These are phyloP conservation scores for Vitis labrusca DNA, from an alignment of 164 flowering plant species.

Conservation along the genomic window DNA sequence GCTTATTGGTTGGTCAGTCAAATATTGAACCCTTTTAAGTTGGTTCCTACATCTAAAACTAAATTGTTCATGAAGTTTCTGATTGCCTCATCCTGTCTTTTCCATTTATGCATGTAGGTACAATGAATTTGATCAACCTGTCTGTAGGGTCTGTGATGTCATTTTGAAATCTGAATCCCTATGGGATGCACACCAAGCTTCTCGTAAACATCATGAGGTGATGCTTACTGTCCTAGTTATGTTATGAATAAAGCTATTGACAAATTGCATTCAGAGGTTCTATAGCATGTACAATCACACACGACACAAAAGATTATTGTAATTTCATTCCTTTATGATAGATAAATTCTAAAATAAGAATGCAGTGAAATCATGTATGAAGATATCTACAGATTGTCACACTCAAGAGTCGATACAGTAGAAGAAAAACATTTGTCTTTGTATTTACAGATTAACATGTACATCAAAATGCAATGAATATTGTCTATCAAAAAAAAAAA, in stretches of 20 bases:
- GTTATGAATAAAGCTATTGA: no score
- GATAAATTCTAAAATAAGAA: no score
- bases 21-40: no score
- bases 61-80: not conserved
- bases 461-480: no score
- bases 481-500: no score
- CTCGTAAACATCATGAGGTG: slow-evolving; percentile 90
- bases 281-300: not conserved
- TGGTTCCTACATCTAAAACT: no score
- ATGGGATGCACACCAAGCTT: slow-evolving; percentile 86
- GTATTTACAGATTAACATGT: no score
- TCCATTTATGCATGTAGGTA: slow-evolving; percentile 47
- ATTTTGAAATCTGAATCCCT: slow-evolving; percentile 69
- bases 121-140: slow-evolving; percentile 82
- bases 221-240: slow-evolving; percentile 2
- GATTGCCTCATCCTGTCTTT: not conserved
- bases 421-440: not conserved
- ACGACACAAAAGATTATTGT: no score
- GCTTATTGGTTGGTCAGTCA: no score
- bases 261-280: no score
- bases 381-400: not conserved
- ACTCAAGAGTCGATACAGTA: not conserved
- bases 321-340: no score
- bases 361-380: not conserved
- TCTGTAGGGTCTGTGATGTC: slow-evolving; percentile 78